Evolutionary conservation across 441 rosid species (phyloP), one percentile per base, ranked within the genome.

Genomic region (Eutrema salsugineum): DNA sequence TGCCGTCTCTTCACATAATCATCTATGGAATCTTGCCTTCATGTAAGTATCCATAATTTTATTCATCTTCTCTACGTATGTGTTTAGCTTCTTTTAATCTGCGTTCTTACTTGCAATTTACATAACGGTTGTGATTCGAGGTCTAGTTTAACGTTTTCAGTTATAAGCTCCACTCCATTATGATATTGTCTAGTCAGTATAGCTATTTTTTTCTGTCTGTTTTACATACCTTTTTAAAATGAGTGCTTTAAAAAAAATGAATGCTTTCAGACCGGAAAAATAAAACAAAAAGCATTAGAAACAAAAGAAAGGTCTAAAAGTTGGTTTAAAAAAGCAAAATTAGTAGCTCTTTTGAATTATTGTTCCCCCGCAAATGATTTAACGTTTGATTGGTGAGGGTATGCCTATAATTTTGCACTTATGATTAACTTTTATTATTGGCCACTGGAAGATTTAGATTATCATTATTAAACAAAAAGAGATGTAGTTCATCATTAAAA

Each of bases 21-120:
- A 88, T 43, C 80, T 88, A 9, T 91, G 94, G 97, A 85, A 77
- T 67, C 91, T 86, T 53, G 77, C 87, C 46, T 79, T 86, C 39
- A 66, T 84, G 97, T 90, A 86, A 88, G 96, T 79, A 54, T 68
- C 36, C 46, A 51, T 63, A 39, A 54, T 9, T 61, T 11, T 63
- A 20, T 15, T 38, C 20, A 15, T 75, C 30, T 63, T 57, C 6
- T 43, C 38, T 5, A 58, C 47, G 5, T 60, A 43, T 48, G 27
- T 54, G 19, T 19, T 17, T 17, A 24, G 12, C n/a, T 14, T 60
- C 9, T 33, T 19, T 54, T 17, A 57, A 30, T 56, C 14, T 8
- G 24, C 16, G 38, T 72, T 60, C 7, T 38, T 61, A 11, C 53
- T 70, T 70, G 17, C 22, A 39, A 22, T 42, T 53, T 17, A 59